A percentile compares a stretch with the other conserved stretches of the same genome.
phyloP scores from a whole-genome alignment of 148 eudicot genomes.

The Limonium bicolor region DNA sequence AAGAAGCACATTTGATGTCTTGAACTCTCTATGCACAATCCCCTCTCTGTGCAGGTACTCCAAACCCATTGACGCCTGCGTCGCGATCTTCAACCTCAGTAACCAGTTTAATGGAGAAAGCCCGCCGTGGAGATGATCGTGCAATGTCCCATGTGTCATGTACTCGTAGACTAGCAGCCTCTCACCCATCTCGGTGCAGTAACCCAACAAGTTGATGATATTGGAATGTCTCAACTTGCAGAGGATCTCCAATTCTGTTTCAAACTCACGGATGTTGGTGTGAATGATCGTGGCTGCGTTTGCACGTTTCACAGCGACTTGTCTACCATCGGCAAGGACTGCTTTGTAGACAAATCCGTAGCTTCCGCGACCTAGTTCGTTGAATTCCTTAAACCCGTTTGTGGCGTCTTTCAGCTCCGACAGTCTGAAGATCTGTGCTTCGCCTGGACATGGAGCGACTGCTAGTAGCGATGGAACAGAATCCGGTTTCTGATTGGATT shows the following conservation, averaged over 20 bases:
- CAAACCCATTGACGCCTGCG: conserved; percentile 87
- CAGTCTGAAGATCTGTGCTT: conserved; percentile 74
- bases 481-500: conserved; percentile 24
- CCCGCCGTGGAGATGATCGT: conserved; percentile 87
- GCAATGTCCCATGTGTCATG: conserved; percentile 84
- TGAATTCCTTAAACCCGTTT: conserved; percentile 94
- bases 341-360: conserved; percentile 96
- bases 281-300: conserved; percentile 95
- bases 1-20: conserved; percentile 68
- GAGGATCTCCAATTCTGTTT: conserved; percentile 69
- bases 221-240: conserved; percentile 63
- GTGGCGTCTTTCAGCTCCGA: conserved; percentile 90
- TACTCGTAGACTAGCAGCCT: conserved; percentile 85
- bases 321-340: conserved; percentile 60
- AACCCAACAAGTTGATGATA: conserved; percentile 84
- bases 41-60: conserved; percentile 74
- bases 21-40: conserved; percentile 67
- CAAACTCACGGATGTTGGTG: conserved; percentile 75
- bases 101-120: conserved; percentile 74
- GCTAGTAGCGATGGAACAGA: conserved; percentile 18
- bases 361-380: conserved; percentile 94
- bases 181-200: conserved; percentile 95
- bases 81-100: conserved; percentile 48
- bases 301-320: conserved; percentile 86
- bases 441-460: conserved; percentile 44